These are phyloP conservation scores for Suillus brevipes DNA, from an alignment of 768 basidiomycete species.

Conservation along the genomic window DNA sequence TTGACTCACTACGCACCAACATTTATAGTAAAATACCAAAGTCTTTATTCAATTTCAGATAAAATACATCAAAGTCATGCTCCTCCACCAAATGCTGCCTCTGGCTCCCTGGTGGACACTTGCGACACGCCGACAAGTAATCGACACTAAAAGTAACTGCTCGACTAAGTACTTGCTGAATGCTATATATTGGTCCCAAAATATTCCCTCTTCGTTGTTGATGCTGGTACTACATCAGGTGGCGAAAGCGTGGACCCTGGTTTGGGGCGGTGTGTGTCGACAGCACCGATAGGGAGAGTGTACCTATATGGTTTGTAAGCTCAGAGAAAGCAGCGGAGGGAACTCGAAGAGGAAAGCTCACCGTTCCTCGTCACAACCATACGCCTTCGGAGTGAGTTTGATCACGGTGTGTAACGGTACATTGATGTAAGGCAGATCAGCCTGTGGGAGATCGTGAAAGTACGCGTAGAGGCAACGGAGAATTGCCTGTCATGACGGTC, in stretches of 20 bases:
- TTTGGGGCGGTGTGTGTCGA: conserved; percentile 87
- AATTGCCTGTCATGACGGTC: conserved; percentile 25
- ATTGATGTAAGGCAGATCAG: conserved; percentile 96
- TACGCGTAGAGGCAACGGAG: conserved; percentile 84
- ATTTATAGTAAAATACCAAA: too few relatives aligned
- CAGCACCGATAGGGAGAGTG: conserved; percentile 85
- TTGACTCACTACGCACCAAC: too few relatives aligned
- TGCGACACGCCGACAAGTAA: background rate
- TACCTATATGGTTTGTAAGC: conserved; percentile 56
- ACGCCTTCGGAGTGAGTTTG: conserved; percentile 96
- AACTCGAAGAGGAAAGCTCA: conserved; percentile 20
- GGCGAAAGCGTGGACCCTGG: conserved; percentile 25
- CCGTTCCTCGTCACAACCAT: conserved; percentile 98
- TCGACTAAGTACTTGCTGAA: background rate
- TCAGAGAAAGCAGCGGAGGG: background rate
- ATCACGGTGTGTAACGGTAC: conserved; percentile 97
- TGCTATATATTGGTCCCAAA: conserved; percentile 15
- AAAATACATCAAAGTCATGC: background rate
- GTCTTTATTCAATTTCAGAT: background rate
- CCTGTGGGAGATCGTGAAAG: conserved; percentile 90
- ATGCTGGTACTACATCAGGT: conserved; percentile 17
- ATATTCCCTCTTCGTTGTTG: conserved; percentile 37
- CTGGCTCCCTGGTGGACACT: background rate
- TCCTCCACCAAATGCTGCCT: background rate
- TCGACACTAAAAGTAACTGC: background rate